Percentiles rank a stretch among this genome's conserved stretches.
Evolutionary conservation across 805 yeast species (phyloP).

Genomic region (Pachysolen tannophilus): DNA sequence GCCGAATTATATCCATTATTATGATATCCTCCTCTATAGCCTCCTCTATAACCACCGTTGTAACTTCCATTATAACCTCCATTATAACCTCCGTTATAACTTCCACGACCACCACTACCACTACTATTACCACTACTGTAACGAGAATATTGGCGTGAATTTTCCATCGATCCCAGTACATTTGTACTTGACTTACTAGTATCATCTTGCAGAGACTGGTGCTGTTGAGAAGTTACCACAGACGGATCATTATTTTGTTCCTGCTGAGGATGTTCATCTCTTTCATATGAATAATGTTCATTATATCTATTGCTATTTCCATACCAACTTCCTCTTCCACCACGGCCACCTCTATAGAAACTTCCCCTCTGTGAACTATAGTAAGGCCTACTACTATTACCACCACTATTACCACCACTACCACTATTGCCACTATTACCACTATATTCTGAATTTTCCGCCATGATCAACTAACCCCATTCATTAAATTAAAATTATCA

Average conservation of each 20-base stretch:
- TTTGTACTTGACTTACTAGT: no score
- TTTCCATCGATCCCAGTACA: background rate
- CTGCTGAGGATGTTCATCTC: background rate
- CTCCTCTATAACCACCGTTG: background rate
- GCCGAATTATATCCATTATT: background rate
- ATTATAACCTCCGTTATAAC: background rate
- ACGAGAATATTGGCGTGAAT: background rate
- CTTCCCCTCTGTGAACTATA: background rate
- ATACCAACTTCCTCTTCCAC: background rate
- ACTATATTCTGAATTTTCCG: conserved; percentile 9
- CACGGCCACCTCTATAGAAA: background rate
- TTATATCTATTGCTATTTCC: background rate
- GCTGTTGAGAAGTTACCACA: background rate
- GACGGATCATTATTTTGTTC: background rate
- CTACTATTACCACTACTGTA: background rate
- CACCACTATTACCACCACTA: conserved; percentile 6
- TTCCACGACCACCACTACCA: background rate
- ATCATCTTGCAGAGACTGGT: no score
- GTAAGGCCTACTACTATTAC: conserved; percentile 4
- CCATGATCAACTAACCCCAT: background rate
- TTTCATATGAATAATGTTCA: conserved; percentile 3
- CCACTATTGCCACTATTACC: conserved; percentile 2
- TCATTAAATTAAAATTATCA: background rate
- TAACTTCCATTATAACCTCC: background rate
- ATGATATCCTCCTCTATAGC: background rate